phyloP scores from a whole-genome alignment of 176 grass and related monocot genomes.

The Typha latifolia region DNA sequence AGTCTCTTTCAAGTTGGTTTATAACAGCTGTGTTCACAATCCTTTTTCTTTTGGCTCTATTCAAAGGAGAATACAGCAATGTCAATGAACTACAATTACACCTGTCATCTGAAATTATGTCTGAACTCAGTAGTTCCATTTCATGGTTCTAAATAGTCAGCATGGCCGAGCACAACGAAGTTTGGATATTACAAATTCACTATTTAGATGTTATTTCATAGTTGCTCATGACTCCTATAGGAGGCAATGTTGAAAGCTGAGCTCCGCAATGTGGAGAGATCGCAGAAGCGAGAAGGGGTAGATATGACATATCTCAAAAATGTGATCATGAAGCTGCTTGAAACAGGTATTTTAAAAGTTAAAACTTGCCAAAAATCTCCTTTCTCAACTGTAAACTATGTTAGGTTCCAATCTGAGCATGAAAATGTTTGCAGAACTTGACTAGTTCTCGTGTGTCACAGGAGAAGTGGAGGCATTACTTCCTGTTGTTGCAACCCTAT shows the following conservation, averaged over 20 bases:
- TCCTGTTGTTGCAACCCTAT: slow-evolving; percentile 80
- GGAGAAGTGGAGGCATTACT: slow-evolving; percentile 84
- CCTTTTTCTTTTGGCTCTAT: too few relatives aligned
- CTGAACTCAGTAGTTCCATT: not conserved
- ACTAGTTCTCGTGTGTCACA: slow-evolving; percentile 26
- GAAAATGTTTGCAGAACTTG: slow-evolving; percentile 3
- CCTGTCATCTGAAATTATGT: not conserved
- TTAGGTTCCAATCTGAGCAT: slow-evolving; percentile 1
- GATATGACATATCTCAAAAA: slow-evolving; percentile 99
- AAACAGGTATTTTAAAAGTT: slow-evolving; percentile 55
- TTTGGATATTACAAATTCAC: not conserved
- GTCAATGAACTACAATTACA: too few relatives aligned
- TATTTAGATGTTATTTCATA: not conserved
- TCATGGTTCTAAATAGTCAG: not conserved
- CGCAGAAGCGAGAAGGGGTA: slow-evolving; percentile 95
- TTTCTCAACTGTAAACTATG: slow-evolving; percentile 11
- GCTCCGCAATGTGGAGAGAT: slow-evolving; percentile 91
- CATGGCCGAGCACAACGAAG: not conserved
- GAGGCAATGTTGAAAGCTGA: slow-evolving; percentile 86
- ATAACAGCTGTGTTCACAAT: too few relatives aligned
- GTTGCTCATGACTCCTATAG: slow-evolving; percentile 23
- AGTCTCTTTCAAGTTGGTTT: too few relatives aligned
- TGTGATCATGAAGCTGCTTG: slow-evolving; percentile 93
- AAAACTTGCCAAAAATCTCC: not conserved
- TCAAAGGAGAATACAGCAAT: too few relatives aligned